phyloP scores from a whole-genome alignment of 2,329 filamentous ascomycete genomes.

The Penicillium frequentans region DNA sequence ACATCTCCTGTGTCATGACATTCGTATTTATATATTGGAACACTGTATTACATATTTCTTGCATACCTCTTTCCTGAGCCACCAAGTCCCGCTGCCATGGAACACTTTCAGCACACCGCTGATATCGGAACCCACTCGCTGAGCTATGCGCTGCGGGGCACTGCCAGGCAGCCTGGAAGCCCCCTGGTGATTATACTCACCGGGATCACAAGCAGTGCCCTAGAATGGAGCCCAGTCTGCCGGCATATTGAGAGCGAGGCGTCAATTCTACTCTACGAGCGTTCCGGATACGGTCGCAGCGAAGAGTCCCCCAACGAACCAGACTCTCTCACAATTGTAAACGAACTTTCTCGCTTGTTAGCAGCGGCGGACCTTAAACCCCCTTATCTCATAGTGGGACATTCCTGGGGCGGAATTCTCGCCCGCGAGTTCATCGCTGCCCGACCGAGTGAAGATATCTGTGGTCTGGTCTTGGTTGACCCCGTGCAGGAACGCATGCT shows the following conservation, averaged over 20 bases:
- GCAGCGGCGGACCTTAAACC: background rate
- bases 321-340: background rate
- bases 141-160: constrained; percentile 6
- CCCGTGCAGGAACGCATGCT: constrained; percentile 5
- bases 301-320: background rate
- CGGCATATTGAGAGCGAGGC: constrained; percentile 1
- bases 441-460: background rate
- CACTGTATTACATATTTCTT: too few species aligned
- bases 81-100: background rate
- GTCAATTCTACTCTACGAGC: constrained; percentile 3
- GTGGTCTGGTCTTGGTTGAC: background rate
- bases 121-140: constrained; percentile 4
- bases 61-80: too few species aligned
- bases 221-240: constrained; percentile 6
- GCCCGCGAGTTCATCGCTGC: background rate
- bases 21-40: too few species aligned
- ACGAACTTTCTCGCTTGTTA: background rate
- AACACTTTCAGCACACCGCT: constrained; percentile 3
- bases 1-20: too few species aligned
- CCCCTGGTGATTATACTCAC: constrained; percentile 1
- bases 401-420: constrained; percentile 5
- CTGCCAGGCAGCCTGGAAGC: background rate
- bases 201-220: constrained; percentile 2
- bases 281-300: constrained; percentile 1
- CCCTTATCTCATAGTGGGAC: background rate